phyloP scores from a whole-genome alignment of 2,329 filamentous ascomycete species.

The Diaporthe ilicicola region DNA sequence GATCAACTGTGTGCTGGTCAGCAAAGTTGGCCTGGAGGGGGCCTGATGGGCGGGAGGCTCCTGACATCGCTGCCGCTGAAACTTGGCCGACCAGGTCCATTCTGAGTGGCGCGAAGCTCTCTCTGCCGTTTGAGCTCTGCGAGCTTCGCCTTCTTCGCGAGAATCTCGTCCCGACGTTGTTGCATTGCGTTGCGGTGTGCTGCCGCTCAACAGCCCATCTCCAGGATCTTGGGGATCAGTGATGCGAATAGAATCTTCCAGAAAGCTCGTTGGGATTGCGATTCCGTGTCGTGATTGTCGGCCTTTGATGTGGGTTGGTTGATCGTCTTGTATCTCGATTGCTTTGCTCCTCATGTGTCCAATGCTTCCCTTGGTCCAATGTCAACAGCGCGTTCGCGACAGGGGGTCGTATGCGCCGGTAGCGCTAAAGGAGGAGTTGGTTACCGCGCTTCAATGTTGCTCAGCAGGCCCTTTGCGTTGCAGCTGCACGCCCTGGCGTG shows the following conservation, averaged over 20 bases:
- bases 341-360: conserved; percentile 23
- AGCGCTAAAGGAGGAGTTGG: conserved; percentile 15
- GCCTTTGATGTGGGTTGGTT: not conserved
- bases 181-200: conserved; percentile 60
- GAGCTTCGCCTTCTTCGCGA: conserved; percentile 96
- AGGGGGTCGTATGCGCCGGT: conserved; percentile 11
- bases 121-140: conserved; percentile 94
- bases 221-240: conserved; percentile 42
- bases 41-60: conserved; percentile 34
- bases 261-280: not conserved
- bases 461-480: not conserved
- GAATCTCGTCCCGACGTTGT: conserved; percentile 93
- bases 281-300: not conserved
- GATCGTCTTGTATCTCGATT: conserved; percentile 5
- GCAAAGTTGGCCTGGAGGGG: conserved; percentile 16
- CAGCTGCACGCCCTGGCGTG: conserved; percentile 15
- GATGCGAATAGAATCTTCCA: not conserved
- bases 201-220: conserved; percentile 55
- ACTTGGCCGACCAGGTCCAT: conserved; percentile 73
- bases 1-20: conserved; percentile 59
- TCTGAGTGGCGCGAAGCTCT: conserved; percentile 82
- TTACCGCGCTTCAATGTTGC: not conserved
- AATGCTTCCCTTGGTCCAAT: conserved; percentile 18
- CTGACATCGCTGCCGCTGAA: conserved; percentile 76
- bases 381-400: conserved; percentile 28